Conservation (phyloP, 2,329 filamentous ascomycete species). For the Dactylellina cionopaga region DNA sequence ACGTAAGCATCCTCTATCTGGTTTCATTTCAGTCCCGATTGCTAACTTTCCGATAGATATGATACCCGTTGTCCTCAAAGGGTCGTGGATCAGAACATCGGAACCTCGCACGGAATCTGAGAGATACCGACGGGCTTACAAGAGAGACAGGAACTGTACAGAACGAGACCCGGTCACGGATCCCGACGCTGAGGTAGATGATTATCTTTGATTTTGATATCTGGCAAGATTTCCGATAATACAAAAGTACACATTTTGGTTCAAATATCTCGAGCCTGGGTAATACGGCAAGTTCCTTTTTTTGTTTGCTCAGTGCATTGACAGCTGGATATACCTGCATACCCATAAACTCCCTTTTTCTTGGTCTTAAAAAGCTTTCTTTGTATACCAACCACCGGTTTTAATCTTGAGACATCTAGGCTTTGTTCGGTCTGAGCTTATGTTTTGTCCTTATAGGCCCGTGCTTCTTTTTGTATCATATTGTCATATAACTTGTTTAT, state of each 20-base stretch:
- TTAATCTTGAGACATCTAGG: too few species aligned
- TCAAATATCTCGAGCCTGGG: neutral
- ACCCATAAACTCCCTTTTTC: neutral
- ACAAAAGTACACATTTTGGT: neutral
- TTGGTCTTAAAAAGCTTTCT: conserved; percentile 2
- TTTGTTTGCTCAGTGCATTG: neutral
- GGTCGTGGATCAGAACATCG: conserved; percentile 28
- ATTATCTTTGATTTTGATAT: conserved; percentile 30
- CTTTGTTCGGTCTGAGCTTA: too few species aligned
- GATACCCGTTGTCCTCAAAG: conserved; percentile 49
- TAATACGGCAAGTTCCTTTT: too few species aligned
- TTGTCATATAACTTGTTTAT: too few species aligned
- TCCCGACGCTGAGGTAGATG: conserved; percentile 45
- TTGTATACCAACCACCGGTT: too few species aligned
- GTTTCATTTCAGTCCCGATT: neutral
- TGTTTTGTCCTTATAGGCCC: too few species aligned
- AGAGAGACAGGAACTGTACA: conserved; percentile 46
- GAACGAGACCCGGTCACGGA: conserved; percentile 42
- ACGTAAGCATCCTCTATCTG: conserved; percentile 24
- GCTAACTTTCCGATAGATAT: conserved; percentile 23
- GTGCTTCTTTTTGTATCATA: too few species aligned
- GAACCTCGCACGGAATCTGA: conserved; percentile 37
- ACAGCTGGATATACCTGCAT: conserved; percentile 3
- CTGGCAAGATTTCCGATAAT: neutral
- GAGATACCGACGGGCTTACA: conserved; percentile 38